Conservation (phyloP, 352 stramenopile genomes). For the Phytophthora syringae region DNA sequence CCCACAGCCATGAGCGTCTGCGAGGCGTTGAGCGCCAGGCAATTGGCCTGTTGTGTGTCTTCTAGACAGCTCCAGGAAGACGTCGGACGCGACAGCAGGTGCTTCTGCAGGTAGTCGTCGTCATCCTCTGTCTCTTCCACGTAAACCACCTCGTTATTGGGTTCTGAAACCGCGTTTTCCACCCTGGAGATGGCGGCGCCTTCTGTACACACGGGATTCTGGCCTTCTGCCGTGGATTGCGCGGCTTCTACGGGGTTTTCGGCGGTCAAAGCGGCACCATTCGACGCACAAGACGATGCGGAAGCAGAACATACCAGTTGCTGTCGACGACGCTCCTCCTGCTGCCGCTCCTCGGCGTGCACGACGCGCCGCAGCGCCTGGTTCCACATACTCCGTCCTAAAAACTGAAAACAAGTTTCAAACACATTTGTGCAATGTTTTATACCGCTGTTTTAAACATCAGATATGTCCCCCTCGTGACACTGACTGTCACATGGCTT, state of each 20-base stretch:
- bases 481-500: conserved; percentile 10
- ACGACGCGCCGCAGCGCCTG: conserved; percentile 39
- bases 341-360: conserved; percentile 34
- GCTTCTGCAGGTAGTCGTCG: conserved; percentile 63
- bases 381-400: no score
- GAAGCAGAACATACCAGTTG: conserved; percentile 28
- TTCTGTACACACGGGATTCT: neutral
- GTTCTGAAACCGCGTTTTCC: neutral
- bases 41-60: conserved; percentile 79
- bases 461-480: neutral
- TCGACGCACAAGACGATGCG: conserved; percentile 13
- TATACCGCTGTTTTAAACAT: no score
- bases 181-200: neutral
- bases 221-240: conserved; percentile 6
- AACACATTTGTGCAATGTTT: no score
- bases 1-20: conserved; percentile 76
- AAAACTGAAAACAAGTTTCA: no score
- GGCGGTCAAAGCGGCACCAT: neutral
- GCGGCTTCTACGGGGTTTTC: conserved; percentile 3
- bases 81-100: conserved; percentile 57
- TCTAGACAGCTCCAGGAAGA: conserved; percentile 70
- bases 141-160: neutral
- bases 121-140: conserved; percentile 48
- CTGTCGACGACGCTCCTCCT: conserved; percentile 34
- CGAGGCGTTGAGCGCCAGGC: conserved; percentile 66